Base-by-base conservation (phyloP, 2,329 filamentous ascomycete species). In the Seiridium unicorne region DNA sequence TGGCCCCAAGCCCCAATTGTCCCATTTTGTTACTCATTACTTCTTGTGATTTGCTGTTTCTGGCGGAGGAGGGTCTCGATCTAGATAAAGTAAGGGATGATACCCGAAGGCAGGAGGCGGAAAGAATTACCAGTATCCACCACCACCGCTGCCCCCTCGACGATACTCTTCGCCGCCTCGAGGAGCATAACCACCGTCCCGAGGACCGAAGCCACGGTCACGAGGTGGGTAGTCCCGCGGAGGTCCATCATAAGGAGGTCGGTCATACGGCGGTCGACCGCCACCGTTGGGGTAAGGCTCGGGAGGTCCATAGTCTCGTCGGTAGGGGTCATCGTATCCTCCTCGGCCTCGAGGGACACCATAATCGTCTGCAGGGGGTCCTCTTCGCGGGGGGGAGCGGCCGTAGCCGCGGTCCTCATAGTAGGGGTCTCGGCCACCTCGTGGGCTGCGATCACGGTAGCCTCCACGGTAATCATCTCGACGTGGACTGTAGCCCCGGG, bases 361-460 rank as follows among this genome's bases (percentile, higher is more conserved):
- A 62, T 96, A 95, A 70, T 96, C 93, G 63, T 93, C 89, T 64
- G 90, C 81, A 49, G 90, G 88, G 31, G 81, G 82, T 65, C 84
- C 82, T 64, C 89, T 89, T 65, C 90, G 89, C 49, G 90, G 90
- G 62, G 92, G 92, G 60, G 91, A 92, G 60, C 92, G 89, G 70
- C 57, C 60, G 51, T 93, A 93, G 55, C 89, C 86, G 71, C 90
- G 87, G 64, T 94, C 91, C 51, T 92, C 89, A 76, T 97, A 96
- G 77, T 97, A 96, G 62, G 94, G 90, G 67, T 92, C 89, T 62
- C 61, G 58, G 26, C 51, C 56, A 13, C 42, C 42, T 32, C 90
- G 89, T 60, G 90, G 90, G 70, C 92, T 94, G 69, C 93, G 89
- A 71, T 96, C 92, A 73, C 94, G 93, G 76, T 97, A 97, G 65